Base-by-base conservation (phyloP, 139 green algal genomes). In the Eudorina sp. region DNA sequence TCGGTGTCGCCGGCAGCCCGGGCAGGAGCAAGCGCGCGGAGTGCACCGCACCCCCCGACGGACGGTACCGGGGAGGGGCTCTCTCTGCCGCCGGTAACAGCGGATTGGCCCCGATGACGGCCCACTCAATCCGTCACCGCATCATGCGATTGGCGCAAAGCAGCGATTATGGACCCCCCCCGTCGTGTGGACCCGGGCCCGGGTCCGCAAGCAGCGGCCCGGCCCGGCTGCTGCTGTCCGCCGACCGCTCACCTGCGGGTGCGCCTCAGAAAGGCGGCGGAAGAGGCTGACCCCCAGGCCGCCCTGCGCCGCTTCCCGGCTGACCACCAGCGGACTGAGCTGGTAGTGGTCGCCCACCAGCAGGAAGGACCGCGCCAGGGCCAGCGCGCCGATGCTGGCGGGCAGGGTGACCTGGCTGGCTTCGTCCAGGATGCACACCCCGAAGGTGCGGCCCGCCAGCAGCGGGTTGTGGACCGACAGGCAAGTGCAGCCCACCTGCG, bases 351-450 rank as follows among this genome's bases (percentile, higher is more conserved):
- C 97, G 9, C 97, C 97, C 45, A 99, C 97, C 83, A 99, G 89
- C 19, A 95, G 91, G 78, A 98, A 98, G 11, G 86, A 87, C 38
- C 89, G 80, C 4, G 91, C 94, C n/a, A 88, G 81, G 25, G 80
- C n/a, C 69, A 99, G 90, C 0, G 98, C 93, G 3, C 93, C 94
- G 19, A 99, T 85, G 31, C 89, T 66, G 0, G 91, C 89, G 2
- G 96, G 95, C 85, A 96, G 55, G 23, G 90, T 96, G 68, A 98
- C 94, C 91, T 99, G 98, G 3, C 94, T 93, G 0, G 97, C 98
- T 90, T 99, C 98, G 82, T 99, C 98, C 64, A 99, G 91, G 45
- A 99, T 97, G 83, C 92, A 96, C n/a, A 99, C 94, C 83, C 99
- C 97, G 84, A 99, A 99, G 11, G 82, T 82, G 23, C 89, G 93